phyloP scores from a whole-genome alignment of 2,329 filamentous ascomycete species.

The Aspergillus luchuensis region DNA sequence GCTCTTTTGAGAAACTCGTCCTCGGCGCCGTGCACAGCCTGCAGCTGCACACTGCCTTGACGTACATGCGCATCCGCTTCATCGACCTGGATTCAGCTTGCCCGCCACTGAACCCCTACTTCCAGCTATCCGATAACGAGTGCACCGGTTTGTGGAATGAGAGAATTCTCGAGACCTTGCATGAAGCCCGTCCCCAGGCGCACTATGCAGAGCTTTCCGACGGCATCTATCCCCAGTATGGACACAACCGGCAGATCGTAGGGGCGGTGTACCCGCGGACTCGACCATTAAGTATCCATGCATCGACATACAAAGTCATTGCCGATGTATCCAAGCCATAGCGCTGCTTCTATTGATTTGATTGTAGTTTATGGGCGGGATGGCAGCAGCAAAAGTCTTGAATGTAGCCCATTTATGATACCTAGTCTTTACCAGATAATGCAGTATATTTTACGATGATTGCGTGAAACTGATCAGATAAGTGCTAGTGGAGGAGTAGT shows the following conservation, averaged over 20 bases:
- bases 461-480: too few relatives aligned
- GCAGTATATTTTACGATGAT: too few relatives aligned
- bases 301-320: constrained; percentile 43
- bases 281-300: constrained; percentile 44
- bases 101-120: constrained; percentile 72
- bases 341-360: constrained; percentile 21
- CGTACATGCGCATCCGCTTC: constrained; percentile 70
- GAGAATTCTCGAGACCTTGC: constrained; percentile 63
- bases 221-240: constrained; percentile 55
- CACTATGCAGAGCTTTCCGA: constrained; percentile 65
- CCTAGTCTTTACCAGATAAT: neutral
- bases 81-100: constrained; percentile 73
- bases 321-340: constrained; percentile 41
- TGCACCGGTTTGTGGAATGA: constrained; percentile 75
- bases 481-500: too few relatives aligned
- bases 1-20: constrained; percentile 69
- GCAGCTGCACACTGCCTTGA: constrained; percentile 59
- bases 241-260: constrained; percentile 34
- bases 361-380: neutral
- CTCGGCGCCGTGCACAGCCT: constrained; percentile 64
- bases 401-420: neutral
- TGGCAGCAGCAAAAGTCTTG: constrained; percentile 1
- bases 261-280: constrained; percentile 41
- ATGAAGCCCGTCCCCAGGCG: constrained; percentile 59
- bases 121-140: constrained; percentile 61